Percentiles rank a stretch among this genome's conserved stretches.
phyloP scores from a whole-genome alignment of 208 protist species.

The Porcisia deanei region DNA sequence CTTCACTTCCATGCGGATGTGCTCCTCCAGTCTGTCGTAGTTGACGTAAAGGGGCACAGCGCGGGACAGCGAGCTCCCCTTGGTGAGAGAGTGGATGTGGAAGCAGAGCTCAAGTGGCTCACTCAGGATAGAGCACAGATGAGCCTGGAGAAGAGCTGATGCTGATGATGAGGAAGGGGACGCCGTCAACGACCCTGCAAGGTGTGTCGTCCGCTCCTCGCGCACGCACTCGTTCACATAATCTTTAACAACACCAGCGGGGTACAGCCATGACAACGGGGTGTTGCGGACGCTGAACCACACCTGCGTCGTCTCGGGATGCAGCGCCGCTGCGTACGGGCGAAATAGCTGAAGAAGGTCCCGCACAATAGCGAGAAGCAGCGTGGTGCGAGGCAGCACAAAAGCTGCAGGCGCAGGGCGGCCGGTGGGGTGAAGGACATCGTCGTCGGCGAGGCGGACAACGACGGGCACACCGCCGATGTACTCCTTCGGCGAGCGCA shows the following conservation, averaged over 20 bases:
- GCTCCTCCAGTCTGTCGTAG: slow-evolving; percentile 40
- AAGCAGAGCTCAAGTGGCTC: slow-evolving; percentile 47
- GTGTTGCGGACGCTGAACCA: slow-evolving; percentile 53
- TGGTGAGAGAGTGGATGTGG: slow-evolving; percentile 41
- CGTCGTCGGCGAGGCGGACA: slow-evolving; percentile 56
- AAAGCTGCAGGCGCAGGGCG: slow-evolving; percentile 51
- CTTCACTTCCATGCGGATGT: slow-evolving; percentile 47
- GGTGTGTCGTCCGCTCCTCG: slow-evolving; percentile 14
- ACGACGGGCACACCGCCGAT: slow-evolving; percentile 60
- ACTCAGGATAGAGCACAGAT: slow-evolving; percentile 19
- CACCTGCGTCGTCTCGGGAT: slow-evolving; percentile 45
- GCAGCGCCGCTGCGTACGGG: slow-evolving; percentile 40
- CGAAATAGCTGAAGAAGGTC: slow-evolving; percentile 58
- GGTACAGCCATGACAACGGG: slow-evolving; percentile 67
- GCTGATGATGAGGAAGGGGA: background rate
- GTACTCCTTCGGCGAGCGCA: slow-evolving; percentile 38
- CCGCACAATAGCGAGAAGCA: slow-evolving; percentile 54
- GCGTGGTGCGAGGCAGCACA: slow-evolving; percentile 65
- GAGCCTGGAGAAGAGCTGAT: slow-evolving; percentile 14
- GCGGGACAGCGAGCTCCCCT: slow-evolving; percentile 30
- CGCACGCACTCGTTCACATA: slow-evolving; percentile 44
- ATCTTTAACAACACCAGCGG: slow-evolving; percentile 69
- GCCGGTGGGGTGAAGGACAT: slow-evolving; percentile 38
- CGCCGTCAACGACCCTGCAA: background rate
- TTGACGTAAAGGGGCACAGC: slow-evolving; percentile 38